Evolutionary conservation across 1,284 basidiomycete genomes (phyloP).

Genomic region (Tilletia walkeri): DNA sequence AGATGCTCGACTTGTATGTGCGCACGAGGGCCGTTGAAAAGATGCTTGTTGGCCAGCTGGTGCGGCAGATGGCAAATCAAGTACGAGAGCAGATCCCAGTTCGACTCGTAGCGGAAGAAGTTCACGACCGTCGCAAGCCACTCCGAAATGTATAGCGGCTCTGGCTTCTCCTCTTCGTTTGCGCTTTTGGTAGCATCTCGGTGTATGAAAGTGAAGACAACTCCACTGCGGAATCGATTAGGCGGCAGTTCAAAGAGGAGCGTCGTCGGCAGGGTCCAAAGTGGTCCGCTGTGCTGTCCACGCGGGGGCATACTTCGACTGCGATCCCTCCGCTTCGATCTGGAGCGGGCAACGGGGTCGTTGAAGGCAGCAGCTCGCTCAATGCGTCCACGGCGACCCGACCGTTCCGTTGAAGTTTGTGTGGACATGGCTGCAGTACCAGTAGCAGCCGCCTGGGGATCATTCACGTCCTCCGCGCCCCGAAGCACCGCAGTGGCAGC

Average conservation of each 20-base stretch:
- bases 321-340: conserved; percentile 60
- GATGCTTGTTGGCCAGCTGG: conserved; percentile 91
- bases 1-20: conserved; percentile 68
- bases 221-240: conserved; percentile 59
- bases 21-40: conserved; percentile 86
- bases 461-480: conserved; percentile 11
- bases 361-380: neutral
- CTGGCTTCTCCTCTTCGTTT: conserved; percentile 59
- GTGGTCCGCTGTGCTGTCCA: conserved; percentile 23
- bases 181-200: conserved; percentile 57
- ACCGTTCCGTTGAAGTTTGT: neutral
- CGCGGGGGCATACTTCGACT: conserved; percentile 42
- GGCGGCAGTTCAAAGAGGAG: conserved; percentile 67
- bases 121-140: conserved; percentile 71
- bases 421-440: conserved; percentile 34
- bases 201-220: conserved; percentile 56
- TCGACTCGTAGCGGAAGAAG: conserved; percentile 73
- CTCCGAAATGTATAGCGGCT: conserved; percentile 75
- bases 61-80: conserved; percentile 84
- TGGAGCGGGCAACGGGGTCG: neutral
- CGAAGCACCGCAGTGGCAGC: conserved; percentile 22
- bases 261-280: conserved; percentile 79
- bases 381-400: neutral
- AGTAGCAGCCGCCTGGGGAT: conserved; percentile 61
- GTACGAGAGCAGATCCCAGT: conserved; percentile 94